A percentile compares a stretch with the other conserved stretches of the same genome.
Conservation (phyloP, 2,329 filamentous ascomycete genomes). For the Tolypocladium endophyticum region DNA sequence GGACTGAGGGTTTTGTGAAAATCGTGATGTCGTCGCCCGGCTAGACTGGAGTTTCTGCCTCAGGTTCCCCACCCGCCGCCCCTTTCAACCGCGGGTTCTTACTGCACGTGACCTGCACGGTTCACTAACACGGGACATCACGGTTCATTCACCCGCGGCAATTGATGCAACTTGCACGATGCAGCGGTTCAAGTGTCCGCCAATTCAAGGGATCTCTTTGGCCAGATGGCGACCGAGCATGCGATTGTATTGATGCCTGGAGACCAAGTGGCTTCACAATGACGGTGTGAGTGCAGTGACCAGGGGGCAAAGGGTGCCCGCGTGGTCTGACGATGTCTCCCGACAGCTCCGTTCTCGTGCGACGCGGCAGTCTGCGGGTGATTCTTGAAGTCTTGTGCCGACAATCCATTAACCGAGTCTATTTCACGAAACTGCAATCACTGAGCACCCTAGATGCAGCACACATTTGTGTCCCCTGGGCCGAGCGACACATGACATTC, state of each 20-base stretch:
- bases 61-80: slow-evolving; percentile 6
- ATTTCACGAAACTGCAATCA: neutral
- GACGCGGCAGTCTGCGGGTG: neutral
- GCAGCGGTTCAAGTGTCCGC: neutral
- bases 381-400: neutral
- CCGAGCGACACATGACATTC: neutral
- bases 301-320: neutral
- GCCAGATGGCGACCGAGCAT: neutral
- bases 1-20: slow-evolving; percentile 34
- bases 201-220: neutral
- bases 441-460: neutral
- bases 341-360: neutral
- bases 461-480: neutral
- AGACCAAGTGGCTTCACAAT: neutral
- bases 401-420: neutral
- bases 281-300: neutral
- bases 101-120: neutral
- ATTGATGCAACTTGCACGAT: neutral
- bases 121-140: neutral
- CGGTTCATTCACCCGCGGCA: neutral
- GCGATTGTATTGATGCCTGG: neutral
- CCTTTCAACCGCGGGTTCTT: neutral
- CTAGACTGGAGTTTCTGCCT: slow-evolving; percentile 17
- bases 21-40: slow-evolving; percentile 27
- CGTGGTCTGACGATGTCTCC: neutral